Evolutionary conservation across 1,139 yeast species (phyloP).

Genomic region (Scheffersomyces titani): DNA sequence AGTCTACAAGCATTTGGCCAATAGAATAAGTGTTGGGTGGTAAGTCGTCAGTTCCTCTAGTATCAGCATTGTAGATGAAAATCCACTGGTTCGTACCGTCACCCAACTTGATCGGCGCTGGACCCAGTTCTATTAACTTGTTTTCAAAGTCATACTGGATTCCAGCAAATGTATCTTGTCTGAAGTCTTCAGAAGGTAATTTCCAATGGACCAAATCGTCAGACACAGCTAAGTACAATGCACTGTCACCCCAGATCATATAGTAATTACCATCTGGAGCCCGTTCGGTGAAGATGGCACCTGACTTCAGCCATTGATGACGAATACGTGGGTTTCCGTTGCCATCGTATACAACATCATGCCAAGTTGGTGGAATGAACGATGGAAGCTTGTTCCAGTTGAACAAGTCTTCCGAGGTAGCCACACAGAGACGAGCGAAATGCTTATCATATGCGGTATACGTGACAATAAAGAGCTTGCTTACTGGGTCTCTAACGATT

Average conservation of each 20-base stretch:
- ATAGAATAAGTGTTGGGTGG: conserved; percentile 36
- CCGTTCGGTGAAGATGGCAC: conserved; percentile 41
- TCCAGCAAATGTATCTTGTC: conserved; percentile 27
- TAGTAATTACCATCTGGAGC: conserved; percentile 37
- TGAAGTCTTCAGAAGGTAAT: conserved; percentile 22
- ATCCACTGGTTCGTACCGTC: conserved; percentile 36
- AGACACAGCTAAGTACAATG: conserved; percentile 40
- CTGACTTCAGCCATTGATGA: conserved; percentile 46
- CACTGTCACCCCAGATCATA: conserved; percentile 50
- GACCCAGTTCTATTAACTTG: conserved; percentile 45
- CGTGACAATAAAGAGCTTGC: conserved; percentile 39
- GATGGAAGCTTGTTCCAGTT: conserved; percentile 45
- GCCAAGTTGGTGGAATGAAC: conserved; percentile 33
- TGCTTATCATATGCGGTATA: conserved; percentile 43
- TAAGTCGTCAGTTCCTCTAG: conserved; percentile 36
- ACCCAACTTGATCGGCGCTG: conserved; percentile 42
- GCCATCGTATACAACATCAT: conserved; percentile 30
- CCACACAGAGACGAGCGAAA: conserved; percentile 44
- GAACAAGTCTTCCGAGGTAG: conserved; percentile 40
- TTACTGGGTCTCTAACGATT: conserved; percentile 38
- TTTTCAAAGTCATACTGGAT: conserved; percentile 36
- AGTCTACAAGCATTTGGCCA: conserved; percentile 46
- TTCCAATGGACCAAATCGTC: conserved; percentile 38
- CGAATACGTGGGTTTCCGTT: conserved; percentile 28
- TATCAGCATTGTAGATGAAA: conserved; percentile 42